Base-by-base conservation (phyloP, 2,329 filamentous ascomycete genomes). In the Neonectria neomacrospora region DNA sequence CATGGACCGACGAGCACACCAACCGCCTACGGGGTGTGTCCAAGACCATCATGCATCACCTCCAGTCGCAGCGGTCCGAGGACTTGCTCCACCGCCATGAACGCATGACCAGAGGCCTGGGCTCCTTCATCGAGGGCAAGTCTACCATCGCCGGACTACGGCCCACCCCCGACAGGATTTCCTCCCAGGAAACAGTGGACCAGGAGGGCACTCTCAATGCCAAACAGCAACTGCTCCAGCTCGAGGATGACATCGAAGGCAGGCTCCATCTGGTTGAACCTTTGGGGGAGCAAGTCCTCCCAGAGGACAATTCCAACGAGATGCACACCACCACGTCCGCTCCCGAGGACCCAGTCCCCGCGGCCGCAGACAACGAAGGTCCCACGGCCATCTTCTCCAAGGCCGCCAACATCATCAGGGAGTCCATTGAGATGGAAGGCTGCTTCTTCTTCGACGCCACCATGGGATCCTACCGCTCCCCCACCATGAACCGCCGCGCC, bases 371-470 rank as follows among this genome's bases (percentile, higher is more conserved):
- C 1, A 23, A 56, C 26, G 10, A 53, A 58, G 54, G 61, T 54
- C 65, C 4, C 30, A 51, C 0, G 51, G 71, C 2, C 5, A 68
- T 82, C 2, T 82, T 83, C 51, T 77, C 78, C 0, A 81, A 79
- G 22, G 83, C 82, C 10, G 79, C 82, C 12, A 78, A 78, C 22
- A 74, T 84, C 2, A 74, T 85, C 8, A 70, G 79, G 1, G 74
- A 82, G 30, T 78, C 80, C 0, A 71, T 84, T 4, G 78, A 80
- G 14, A 74, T 79, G 0, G 79, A 80, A 16, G 81, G 81, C 0
- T 74, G 74, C n/a, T 34, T 75, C 2, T 74, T 74, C 70, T 73
- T 76, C 0, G 75, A 78, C 2, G 73, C 77, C 1, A 78, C 79
- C 9, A 70, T 80, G 7, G 28, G n/a, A 5, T 32, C 26, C 10